Evolutionary conservation across 177 flowering plant species (phyloP), one percentile per base, ranked within the genome.

Genomic region (Vitis hybrid): DNA sequence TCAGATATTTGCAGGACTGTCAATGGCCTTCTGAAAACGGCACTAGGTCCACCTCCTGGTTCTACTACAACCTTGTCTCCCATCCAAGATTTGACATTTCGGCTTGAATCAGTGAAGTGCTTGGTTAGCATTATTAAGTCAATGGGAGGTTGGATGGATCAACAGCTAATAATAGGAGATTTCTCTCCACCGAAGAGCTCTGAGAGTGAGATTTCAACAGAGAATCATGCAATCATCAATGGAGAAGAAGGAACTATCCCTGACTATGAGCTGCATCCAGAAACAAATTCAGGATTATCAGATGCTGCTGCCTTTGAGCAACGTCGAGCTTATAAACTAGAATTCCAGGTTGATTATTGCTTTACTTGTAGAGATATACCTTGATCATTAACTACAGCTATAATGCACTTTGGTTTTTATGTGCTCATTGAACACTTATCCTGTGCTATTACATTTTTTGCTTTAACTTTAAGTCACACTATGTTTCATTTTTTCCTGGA

Each of bases 61-160:
- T 93, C 98, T 20, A 79, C 87, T 3, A 88, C 99, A 71, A 87
- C 93, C 12, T 78, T 96, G 83, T 85, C 99, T 71, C 85, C 92
- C 50, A 87, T 78, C 71, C 98, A 96, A 78, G 99, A 93, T 83
- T 80, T 86, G 51, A 84, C 97, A 20, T 94, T 96, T 75, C 88
- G 97, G 57, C 80, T 81, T 84, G 99, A 93, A 83, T 90, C 99
- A 45, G 95, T 96, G 45, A 93, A 88, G 79, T 96, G 98, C 75
- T 87, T 96, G 75, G 98, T 84, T 74, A 79, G 78, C 55, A 96
- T 94, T 67, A 82, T 92, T 20, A 90, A 82, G 80, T 89, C 97
- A 59, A 96, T 93, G 97, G 98, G 97, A 73, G 34, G 73, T 63
- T 96, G 98, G 98, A 93, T 96, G 99, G 95, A 94, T 81, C 97